phyloP scores from a whole-genome alignment of 768 basidiomycete genomes.

The Pleurotus citrinopileatus region DNA sequence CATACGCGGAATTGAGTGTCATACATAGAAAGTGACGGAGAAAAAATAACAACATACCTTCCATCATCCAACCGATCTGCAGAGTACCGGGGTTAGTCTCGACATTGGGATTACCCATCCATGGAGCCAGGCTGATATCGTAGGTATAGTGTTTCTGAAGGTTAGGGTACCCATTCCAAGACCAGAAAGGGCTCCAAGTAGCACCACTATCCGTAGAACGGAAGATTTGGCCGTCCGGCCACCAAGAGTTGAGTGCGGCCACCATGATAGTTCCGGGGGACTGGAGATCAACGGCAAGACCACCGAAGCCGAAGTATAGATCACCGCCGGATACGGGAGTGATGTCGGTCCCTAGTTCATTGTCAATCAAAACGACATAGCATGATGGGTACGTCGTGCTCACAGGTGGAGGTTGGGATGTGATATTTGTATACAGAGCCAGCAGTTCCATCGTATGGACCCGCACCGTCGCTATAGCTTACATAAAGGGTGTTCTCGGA shows the following conservation, averaged over 20 bases:
- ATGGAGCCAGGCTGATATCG: constrained; percentile 53
- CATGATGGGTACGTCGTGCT: constrained; percentile 4
- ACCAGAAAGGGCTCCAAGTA: constrained; percentile 61
- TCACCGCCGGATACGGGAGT: constrained; percentile 57
- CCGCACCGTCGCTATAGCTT: constrained; percentile 60
- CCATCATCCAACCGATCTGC: constrained; percentile 75
- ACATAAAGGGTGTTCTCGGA: constrained; percentile 56
- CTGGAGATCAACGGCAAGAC: constrained; percentile 57
- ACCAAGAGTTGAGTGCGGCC: constrained; percentile 62
- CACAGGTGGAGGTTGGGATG: constrained; percentile 46
- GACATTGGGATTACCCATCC: constrained; percentile 51
- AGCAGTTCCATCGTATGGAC: constrained; percentile 58
- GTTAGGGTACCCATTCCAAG: constrained; percentile 44
- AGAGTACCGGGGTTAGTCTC: constrained; percentile 39
- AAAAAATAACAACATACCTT: constrained; percentile 30
- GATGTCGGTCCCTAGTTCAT: constrained; percentile 49
- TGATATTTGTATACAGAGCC: constrained; percentile 51
- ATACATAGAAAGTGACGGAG: not conserved
- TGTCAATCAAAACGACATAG: not conserved
- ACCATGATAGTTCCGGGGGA: constrained; percentile 67
- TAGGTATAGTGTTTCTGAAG: constrained; percentile 53
- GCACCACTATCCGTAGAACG: constrained; percentile 55
- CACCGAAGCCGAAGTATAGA: constrained; percentile 62
- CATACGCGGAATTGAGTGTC: not conserved
- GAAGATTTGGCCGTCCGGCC: constrained; percentile 65